These are phyloP conservation scores for Bassia scoparia DNA, from an alignment of 148 eudicot genomes.

Conservation along the genomic window DNA sequence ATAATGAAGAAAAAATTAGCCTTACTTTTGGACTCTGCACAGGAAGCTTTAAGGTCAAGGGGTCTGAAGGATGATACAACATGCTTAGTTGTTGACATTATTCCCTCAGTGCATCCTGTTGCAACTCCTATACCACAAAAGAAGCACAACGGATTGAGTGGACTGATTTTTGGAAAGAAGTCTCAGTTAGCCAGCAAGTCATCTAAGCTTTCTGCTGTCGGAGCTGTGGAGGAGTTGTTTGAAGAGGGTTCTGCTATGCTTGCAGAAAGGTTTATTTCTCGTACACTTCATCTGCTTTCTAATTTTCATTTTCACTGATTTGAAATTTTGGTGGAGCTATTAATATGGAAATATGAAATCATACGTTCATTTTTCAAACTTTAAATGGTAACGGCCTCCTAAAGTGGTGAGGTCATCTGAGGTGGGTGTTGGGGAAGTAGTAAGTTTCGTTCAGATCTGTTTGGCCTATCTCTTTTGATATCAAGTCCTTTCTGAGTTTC, in stretches of 20 bases:
- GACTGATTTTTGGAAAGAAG: slow-evolving; percentile 63
- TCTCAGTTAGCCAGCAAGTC: slow-evolving; percentile 47
- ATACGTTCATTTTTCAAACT: background rate
- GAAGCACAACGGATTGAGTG: slow-evolving; percentile 56
- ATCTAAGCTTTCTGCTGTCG: slow-evolving; percentile 77
- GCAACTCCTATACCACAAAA: slow-evolving; percentile 51
- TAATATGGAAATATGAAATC: no score
- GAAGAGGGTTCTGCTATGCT: slow-evolving; percentile 99
- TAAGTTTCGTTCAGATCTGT: background rate
- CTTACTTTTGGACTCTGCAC: slow-evolving; percentile 16
- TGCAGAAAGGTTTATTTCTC: slow-evolving; percentile 68
- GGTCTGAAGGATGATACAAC: slow-evolving; percentile 98
- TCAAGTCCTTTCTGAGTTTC: background rate
- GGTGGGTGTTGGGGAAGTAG: background rate
- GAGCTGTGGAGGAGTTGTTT: slow-evolving; percentile 91
- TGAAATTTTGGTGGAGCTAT: background rate
- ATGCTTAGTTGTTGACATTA: slow-evolving; percentile 94
- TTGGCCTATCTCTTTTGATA: background rate
- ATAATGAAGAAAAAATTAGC: slow-evolving; percentile 5
- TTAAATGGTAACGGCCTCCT: background rate
- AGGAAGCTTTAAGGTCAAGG: slow-evolving; percentile 95
- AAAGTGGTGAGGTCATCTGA: no score
- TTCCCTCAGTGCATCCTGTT: slow-evolving; percentile 71
- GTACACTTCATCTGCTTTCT: slow-evolving; percentile 2
- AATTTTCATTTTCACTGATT: background rate